Evolutionary conservation across 2,329 filamentous ascomycete species (phyloP).

Genomic region (Rhynchosporium agropyri): DNA sequence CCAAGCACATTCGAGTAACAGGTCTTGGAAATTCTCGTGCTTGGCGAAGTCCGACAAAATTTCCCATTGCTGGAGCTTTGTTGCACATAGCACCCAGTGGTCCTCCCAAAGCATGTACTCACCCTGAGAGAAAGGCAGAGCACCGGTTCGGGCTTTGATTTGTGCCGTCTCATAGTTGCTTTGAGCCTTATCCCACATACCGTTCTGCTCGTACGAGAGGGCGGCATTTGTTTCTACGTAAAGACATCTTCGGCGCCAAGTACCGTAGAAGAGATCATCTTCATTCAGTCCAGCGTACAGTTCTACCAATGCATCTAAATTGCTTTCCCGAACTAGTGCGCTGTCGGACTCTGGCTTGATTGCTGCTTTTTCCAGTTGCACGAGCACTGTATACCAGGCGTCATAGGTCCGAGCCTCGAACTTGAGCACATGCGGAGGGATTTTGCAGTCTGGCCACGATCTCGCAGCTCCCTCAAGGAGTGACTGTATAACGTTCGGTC

Average conservation of each 20-base stretch:
- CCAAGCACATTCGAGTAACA: slow-evolving; percentile 94
- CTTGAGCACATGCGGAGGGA: slow-evolving; percentile 95
- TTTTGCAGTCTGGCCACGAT: slow-evolving; percentile 83
- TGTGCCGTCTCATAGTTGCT: slow-evolving; percentile 95
- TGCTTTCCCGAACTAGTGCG: slow-evolving; percentile 83
- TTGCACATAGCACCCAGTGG: slow-evolving; percentile 96
- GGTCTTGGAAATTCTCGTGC: slow-evolving; percentile 97
- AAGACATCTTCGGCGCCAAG: slow-evolving; percentile 91
- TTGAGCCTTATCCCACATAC: slow-evolving; percentile 99
- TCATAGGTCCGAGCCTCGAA: slow-evolving; percentile 93
- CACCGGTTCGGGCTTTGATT: slow-evolving; percentile 93
- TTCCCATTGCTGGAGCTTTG: slow-evolving; percentile 99
- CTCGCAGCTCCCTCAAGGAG: slow-evolving; percentile 85
- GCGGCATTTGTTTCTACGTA: slow-evolving; percentile 98
- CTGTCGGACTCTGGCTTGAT: slow-evolving; percentile 81
- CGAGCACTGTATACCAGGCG: slow-evolving; percentile 93
- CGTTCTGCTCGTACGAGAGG: slow-evolving; percentile 96
- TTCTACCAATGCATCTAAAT: slow-evolving; percentile 92
- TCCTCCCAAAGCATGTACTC: slow-evolving; percentile 99
- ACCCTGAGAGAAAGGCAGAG: slow-evolving; percentile 92
- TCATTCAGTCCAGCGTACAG: slow-evolving; percentile 89
- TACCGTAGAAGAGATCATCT: slow-evolving; percentile 96
- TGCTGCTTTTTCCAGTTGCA: slow-evolving; percentile 86
- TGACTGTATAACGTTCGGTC: slow-evolving; percentile 93
- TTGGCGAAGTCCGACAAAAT: slow-evolving; percentile 97